Percentiles rank a stretch among this genome's conserved stretches.
Evolutionary conservation across 108 stramenopile species (phyloP).

Genomic region (Pinguiococcus pyrenoidosus): DNA sequence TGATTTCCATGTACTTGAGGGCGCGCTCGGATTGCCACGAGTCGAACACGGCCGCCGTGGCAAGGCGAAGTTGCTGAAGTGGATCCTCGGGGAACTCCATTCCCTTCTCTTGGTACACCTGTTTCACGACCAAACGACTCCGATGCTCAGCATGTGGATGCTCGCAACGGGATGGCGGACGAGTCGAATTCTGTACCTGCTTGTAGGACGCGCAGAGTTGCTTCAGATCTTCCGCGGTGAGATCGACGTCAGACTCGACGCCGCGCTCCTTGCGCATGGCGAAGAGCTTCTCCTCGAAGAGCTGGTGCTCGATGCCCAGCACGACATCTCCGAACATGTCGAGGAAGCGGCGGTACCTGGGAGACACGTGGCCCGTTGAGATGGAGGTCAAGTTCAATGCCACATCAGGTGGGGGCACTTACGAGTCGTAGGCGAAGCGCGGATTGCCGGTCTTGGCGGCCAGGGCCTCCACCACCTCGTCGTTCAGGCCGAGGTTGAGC

Average conservation of each 20-base stretch:
- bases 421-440: constrained; percentile 64
- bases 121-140: no score
- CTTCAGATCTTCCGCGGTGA: constrained; percentile 45
- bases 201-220: constrained; percentile 45
- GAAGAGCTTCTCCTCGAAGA: constrained; percentile 51
- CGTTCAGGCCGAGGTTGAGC: constrained; percentile 66
- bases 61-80: constrained; percentile 48
- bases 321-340: constrained; percentile 75
- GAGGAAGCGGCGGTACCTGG: constrained; percentile 58
- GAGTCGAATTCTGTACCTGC: no score
- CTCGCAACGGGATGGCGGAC: no score
- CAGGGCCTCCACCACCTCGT: constrained; percentile 53
- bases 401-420: constrained; percentile 18
- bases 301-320: constrained; percentile 52
- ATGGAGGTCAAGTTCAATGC: no score
- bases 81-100: constrained; percentile 46
- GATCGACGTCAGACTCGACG: constrained; percentile 43
- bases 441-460: constrained; percentile 42
- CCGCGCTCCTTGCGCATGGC: constrained; percentile 36
- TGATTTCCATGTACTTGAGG: constrained; percentile 63
- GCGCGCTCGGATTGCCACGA: constrained; percentile 68
- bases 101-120: constrained; percentile 39
- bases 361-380: no score
- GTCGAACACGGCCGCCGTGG: constrained; percentile 60
- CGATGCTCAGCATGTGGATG: no score